Percentiles rank a stretch among this genome's conserved stretches.
These are phyloP conservation scores for Phytopythium vexans DNA, from an alignment of 352 stramenopile species.

Conservation along the genomic window DNA sequence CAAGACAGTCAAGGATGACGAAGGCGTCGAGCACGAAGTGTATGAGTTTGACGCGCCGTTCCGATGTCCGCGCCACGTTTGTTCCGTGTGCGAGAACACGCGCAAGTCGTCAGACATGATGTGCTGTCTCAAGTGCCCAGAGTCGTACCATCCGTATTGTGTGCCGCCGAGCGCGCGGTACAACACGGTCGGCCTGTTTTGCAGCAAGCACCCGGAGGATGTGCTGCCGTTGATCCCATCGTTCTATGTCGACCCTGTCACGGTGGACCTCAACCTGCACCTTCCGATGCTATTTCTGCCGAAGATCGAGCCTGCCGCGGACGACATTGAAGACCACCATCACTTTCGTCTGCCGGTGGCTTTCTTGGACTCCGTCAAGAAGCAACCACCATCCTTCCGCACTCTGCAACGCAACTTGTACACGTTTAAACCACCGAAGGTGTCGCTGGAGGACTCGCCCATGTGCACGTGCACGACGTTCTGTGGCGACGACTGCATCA, in stretches of 20 bases:
- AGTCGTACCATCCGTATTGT: conserved; percentile 91
- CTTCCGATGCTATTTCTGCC: conserved; percentile 81
- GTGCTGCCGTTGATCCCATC: conserved; percentile 76
- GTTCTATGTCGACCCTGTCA: conserved; percentile 74
- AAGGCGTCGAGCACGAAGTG: conserved; percentile 32
- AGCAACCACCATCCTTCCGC: conserved; percentile 72
- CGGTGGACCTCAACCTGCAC: conserved; percentile 72
- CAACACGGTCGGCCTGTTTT: conserved; percentile 91
- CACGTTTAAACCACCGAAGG: conserved; percentile 80
- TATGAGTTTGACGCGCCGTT: conserved; percentile 77
- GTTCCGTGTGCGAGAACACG: conserved; percentile 72
- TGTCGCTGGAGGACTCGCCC: conserved; percentile 71
- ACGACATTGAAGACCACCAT: conserved; percentile 49
- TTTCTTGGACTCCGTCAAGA: conserved; percentile 72
- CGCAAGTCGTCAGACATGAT: conserved; percentile 81
- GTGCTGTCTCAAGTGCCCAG: conserved; percentile 90
- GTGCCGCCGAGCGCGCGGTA: conserved; percentile 89
- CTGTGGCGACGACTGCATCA: conserved; percentile 94
- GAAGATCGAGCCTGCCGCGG: conserved; percentile 49
- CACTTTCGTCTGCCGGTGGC: conserved; percentile 74
- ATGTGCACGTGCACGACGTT: conserved; percentile 71
- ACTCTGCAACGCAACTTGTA: conserved; percentile 81
- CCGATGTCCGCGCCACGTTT: conserved; percentile 88
- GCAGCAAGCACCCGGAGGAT: conserved; percentile 81
- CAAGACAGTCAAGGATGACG: conserved; percentile 22